These are phyloP conservation scores for Sindora glabra DNA, from an alignment of 306 rosid species.

Conservation along the genomic window DNA sequence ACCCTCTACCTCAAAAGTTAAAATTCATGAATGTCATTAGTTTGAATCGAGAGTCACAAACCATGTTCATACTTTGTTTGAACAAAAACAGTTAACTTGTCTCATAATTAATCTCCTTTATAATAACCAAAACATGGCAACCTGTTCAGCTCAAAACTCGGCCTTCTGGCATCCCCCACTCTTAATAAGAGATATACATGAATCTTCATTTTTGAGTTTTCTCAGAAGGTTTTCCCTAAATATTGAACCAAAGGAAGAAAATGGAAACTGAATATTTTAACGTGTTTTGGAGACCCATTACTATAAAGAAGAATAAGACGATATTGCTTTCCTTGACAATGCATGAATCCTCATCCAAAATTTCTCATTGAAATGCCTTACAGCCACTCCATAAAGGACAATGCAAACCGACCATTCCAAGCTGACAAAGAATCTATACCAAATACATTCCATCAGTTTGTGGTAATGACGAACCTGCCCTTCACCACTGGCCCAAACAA, in stretches of 20 bases:
- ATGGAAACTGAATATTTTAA: constrained; percentile 1
- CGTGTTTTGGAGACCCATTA: constrained; percentile 25
- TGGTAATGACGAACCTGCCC: constrained; percentile 37
- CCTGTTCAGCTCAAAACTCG: too few relatives aligned
- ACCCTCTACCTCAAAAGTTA: constrained; percentile 17
- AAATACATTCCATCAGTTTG: constrained; percentile 16
- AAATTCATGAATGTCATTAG: background rate
- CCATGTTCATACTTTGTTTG: background rate
- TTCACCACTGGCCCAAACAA: constrained; percentile 18
- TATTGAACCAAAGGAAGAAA: too few relatives aligned
- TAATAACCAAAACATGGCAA: background rate
- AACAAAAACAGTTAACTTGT: background rate
- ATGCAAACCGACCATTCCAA: constrained; percentile 45
- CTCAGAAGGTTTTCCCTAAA: too few relatives aligned
- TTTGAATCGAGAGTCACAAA: background rate
- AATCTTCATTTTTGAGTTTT: too few relatives aligned
- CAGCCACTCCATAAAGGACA: constrained; percentile 18
- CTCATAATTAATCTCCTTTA: background rate
- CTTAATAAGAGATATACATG: too few relatives aligned
- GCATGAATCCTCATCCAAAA: constrained; percentile 29
- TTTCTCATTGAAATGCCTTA: constrained; percentile 7
- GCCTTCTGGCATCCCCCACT: too few relatives aligned
- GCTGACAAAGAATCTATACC: constrained; percentile 49
- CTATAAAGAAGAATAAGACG: constrained; percentile 28
- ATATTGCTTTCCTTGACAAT: constrained; percentile 32